Evolutionary conservation across 2,329 filamentous ascomycete species (phyloP).

Genomic region (Tympanopsis confertula): DNA sequence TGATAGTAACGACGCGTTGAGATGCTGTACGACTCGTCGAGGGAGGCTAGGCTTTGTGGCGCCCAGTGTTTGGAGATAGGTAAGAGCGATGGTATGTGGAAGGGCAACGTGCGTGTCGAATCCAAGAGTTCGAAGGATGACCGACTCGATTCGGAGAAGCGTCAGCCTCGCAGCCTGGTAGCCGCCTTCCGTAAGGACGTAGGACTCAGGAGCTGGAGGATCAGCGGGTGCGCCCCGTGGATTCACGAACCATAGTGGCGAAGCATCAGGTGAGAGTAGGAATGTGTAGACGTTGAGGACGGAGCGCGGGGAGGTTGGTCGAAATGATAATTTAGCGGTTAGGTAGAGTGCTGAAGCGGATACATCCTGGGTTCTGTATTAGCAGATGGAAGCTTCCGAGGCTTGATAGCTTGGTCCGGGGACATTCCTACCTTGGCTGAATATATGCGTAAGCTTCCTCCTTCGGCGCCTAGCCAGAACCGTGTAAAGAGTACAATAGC

Average conservation of each 20-base stretch:
- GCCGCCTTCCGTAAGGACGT: constrained; percentile 44
- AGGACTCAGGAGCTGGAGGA: constrained; percentile 17
- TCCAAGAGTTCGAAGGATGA: constrained; percentile 44
- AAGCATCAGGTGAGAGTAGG: constrained; percentile 35
- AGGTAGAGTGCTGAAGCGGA: constrained; percentile 51
- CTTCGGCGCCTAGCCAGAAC: constrained; percentile 38
- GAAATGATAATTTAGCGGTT: constrained; percentile 48
- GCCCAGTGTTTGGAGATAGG: constrained; percentile 54
- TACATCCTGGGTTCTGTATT: constrained; percentile 28
- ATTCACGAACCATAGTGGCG: constrained; percentile 20
- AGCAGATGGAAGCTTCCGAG: background rate
- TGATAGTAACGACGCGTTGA: constrained; percentile 49
- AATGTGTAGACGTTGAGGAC: constrained; percentile 53
- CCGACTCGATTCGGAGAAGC: constrained; percentile 42
- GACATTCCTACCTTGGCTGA: constrained; percentile 21
- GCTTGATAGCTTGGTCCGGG: background rate
- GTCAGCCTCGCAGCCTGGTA: constrained; percentile 35
- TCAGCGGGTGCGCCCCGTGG: constrained; percentile 10
- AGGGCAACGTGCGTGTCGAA: constrained; percentile 51
- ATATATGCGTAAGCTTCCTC: constrained; percentile 27
- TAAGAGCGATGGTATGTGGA: constrained; percentile 53
- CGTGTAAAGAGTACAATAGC: constrained; percentile 47
- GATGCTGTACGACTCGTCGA: constrained; percentile 37
- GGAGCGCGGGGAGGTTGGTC: constrained; percentile 45
- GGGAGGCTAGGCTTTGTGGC: constrained; percentile 21